Conservation (phyloP, 305 asterid species). For the Solanum chacoense region DNA sequence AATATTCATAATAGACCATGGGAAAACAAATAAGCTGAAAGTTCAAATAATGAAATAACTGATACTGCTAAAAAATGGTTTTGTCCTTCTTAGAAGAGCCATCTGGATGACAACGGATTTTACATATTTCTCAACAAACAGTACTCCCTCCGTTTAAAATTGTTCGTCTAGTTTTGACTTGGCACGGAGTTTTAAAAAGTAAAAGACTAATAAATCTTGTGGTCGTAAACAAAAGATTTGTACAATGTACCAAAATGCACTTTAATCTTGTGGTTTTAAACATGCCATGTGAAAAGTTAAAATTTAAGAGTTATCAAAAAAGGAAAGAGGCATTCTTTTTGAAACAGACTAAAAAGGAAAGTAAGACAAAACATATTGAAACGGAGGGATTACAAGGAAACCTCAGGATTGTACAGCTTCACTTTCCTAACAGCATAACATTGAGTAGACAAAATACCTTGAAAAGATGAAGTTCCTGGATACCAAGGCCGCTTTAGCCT, state of each 20-base stretch:
- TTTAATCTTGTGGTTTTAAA: background rate
- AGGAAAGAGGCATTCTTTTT: background rate
- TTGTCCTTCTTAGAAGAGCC: background rate
- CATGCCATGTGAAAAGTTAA: background rate
- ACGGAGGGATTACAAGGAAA: background rate
- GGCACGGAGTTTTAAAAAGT: background rate
- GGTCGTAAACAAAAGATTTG: background rate
- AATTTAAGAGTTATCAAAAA: background rate
- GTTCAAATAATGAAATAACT: background rate
- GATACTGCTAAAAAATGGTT: background rate
- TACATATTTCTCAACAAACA: background rate
- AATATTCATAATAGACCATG: background rate
- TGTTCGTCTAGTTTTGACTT: background rate
- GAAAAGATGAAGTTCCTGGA: slow-evolving; percentile 22
- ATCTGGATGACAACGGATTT: background rate
- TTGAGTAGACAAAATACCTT: slow-evolving; percentile 3
- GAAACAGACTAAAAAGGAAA: background rate
- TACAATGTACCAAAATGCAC: background rate
- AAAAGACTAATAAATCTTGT: background rate
- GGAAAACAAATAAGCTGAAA: background rate
- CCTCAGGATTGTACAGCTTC: background rate
- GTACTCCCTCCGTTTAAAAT: background rate
- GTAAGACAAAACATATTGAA: background rate
- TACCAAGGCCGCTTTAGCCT: slow-evolving; percentile 30
- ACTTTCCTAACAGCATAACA: background rate